phyloP scores from a whole-genome alignment of 768 basidiomycete genomes.

The Leccinum barrowsii region DNA sequence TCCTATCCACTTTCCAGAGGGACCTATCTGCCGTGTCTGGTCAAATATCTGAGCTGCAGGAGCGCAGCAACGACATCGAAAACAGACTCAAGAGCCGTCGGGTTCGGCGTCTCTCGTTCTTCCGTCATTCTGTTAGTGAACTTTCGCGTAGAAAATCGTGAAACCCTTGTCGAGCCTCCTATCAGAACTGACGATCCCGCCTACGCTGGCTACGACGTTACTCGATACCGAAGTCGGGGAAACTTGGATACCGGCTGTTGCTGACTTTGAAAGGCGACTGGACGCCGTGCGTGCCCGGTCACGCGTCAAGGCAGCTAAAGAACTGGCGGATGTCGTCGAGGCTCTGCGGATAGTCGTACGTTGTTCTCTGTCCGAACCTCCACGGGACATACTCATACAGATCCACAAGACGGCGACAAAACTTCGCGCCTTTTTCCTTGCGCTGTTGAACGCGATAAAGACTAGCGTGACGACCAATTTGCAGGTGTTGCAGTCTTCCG shows the following conservation, averaged over 20 bases:
- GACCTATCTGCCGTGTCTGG: constrained; percentile 94
- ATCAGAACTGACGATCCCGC: constrained; percentile 78
- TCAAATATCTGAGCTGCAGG: constrained; percentile 92
- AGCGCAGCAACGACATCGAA: constrained; percentile 88
- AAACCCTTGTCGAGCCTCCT: constrained; percentile 80
- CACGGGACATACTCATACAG: constrained; percentile 1
- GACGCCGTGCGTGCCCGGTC: constrained; percentile 65
- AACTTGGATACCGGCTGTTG: constrained; percentile 79
- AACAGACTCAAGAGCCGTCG: constrained; percentile 77
- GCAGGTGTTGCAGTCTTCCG: constrained; percentile 85
- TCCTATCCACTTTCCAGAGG: constrained; percentile 92
- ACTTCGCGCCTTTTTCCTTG: constrained; percentile 80
- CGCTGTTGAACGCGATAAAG: constrained; percentile 78
- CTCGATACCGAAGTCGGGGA: constrained; percentile 85
- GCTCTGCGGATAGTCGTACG: constrained; percentile 85
- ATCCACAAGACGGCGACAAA: constrained; percentile 77
- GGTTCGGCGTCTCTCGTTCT: constrained; percentile 43
- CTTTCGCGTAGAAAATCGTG: constrained; percentile 71
- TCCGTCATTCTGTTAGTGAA: not conserved
- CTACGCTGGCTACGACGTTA: constrained; percentile 68
- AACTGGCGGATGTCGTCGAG: constrained; percentile 79
- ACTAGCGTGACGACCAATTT: constrained; percentile 86
- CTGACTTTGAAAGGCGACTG: constrained; percentile 76
- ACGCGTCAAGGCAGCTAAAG: constrained; percentile 83
- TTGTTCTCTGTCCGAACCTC: constrained; percentile 7